phyloP scores from a whole-genome alignment of 164 flowering plant genomes.

The Macadamia integrifolia region DNA sequence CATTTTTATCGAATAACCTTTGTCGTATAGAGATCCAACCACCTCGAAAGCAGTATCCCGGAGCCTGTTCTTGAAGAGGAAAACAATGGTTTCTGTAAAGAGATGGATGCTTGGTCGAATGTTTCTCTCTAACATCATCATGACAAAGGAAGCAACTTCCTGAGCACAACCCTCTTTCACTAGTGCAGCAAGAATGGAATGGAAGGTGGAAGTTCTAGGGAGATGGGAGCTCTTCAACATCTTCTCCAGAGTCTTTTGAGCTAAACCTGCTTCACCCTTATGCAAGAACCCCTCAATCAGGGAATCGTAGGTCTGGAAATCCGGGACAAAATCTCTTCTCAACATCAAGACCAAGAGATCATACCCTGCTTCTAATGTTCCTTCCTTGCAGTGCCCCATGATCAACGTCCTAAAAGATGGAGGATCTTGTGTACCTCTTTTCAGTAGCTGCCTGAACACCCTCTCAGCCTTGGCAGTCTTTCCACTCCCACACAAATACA shows the following conservation, averaged over 20 bases:
- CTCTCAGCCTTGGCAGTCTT: constrained; percentile 59
- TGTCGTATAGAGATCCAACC: constrained; percentile 41
- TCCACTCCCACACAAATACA: constrained; percentile 53
- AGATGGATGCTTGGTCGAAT: constrained; percentile 47
- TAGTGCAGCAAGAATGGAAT: constrained; percentile 35
- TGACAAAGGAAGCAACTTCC: constrained; percentile 51
- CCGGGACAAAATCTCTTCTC: constrained; percentile 61
- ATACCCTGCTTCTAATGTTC: constrained; percentile 21
- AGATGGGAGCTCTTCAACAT: constrained; percentile 63
- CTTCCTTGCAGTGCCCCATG: constrained; percentile 76
- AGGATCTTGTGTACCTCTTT: constrained; percentile 72
- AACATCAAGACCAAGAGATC: constrained; percentile 55
- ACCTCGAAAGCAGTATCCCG: constrained; percentile 39
- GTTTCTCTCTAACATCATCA: constrained; percentile 47
- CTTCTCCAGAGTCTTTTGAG: constrained; percentile 50
- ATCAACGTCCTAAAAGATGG: constrained; percentile 55
- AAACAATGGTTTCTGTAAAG: constrained; percentile 40
- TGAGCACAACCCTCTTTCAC: constrained; percentile 28
- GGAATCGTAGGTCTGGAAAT: constrained; percentile 42
- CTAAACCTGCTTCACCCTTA: constrained; percentile 41
- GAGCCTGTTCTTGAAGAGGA: constrained; percentile 34
- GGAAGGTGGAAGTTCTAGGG: constrained; percentile 50
- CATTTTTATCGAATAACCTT: constrained; percentile 50
- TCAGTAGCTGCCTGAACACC: constrained; percentile 61
- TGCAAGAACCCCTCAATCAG: constrained; percentile 53